Evolutionary conservation across 371 early-diverging fungal genomes (phyloP), one percentile per base, ranked within the genome.

Genomic region (Mortierella sp.): DNA sequence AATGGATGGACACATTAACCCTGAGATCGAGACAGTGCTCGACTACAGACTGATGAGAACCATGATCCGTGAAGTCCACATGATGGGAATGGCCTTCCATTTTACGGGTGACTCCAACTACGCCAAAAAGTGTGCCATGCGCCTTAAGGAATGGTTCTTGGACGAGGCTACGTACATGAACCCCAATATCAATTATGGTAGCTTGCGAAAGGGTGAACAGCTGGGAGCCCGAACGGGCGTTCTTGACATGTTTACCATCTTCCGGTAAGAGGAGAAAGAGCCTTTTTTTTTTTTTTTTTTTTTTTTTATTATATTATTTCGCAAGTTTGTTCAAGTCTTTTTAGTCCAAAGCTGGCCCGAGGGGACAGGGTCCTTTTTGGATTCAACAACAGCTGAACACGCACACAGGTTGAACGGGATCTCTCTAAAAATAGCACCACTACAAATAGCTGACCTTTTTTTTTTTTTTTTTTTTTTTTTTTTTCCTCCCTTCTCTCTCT

Each of bases 151-250:
- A 23, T 88, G 88, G 87, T 88, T 88, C 70, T 48, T 87, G 19
- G 70, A 88, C 60, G 75, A 83, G 16, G 64, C 53, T 2, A 85
- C 86, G 14, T 74, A 77, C 18, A 88, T 88, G 88, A 86, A 88
- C 44, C 86, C 88, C 16, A 81, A 84, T 66, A 62, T 88, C 55
- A 81, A 86, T 57, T 88, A 71, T 64, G 86, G 82, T 0, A 81
- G 83, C 0, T 70, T 81, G 23, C 75, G 83, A 52, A 82, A 77
- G 56, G 88, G 88, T 3, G 62, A 81, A 53, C 29, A 60, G 5
- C 51, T 70, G 2, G 85, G 85, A 15, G 79, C 75, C 28, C 72
- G 81, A 5, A 81, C 82, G n/a, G 85, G 85, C 4, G 81, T 85
- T 48, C 77, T 85, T 26, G 84, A 85, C 72, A 77, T 85, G 60